Base-by-base conservation (phyloP, 345 rosid genomes). In the Populus davidiana region DNA sequence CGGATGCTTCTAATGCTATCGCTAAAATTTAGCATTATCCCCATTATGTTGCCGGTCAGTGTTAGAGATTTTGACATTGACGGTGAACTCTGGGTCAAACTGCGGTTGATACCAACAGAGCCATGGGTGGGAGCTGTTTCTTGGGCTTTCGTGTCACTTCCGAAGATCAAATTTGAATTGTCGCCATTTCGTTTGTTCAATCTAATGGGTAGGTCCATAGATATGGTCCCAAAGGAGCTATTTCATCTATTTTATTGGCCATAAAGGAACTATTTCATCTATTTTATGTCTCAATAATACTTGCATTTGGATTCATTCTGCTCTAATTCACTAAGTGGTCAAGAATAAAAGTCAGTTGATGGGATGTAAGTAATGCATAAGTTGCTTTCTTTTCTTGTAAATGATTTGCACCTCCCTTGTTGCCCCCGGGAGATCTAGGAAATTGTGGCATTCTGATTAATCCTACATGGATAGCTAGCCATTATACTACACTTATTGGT, bases 11-110 rank as follows among this genome's bases (percentile, higher is more conserved):
- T 96, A 78, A 88, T 80, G 95, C 96, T 96, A 67, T 89, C 98
- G 0, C 83, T 96, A 65, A 96, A 96, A 50, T 96, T 93, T 84
- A 88, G 97, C 68, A 85, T 96, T 71, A 79, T 93, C 68, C 99
- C 99, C 64, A 85, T 96, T 44, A 86, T 85, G 3, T 91, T 96
- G 84, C 99, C 99, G 2, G 98, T 96, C 36, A 97, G 97, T 65
- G 86, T 96, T 81, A 90, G 94, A 35, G 95, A 96, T 88, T 93
- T 96, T 79, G 98, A 96, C 83, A 93, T 96, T 78, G 99, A 93
- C 61, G 98, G 99, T 63, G 99, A 96, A 86, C 95, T 96, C n/a
- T 96, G 99, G 99, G 99, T 96, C 80, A 96, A 96, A 77, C 79
- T 93, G 83, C 86, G 98, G 83, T 80, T 93, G 86, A 93, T 96